Base-by-base conservation (phyloP, 352 stramenopile species). In the Phytophthora sp. region DNA sequence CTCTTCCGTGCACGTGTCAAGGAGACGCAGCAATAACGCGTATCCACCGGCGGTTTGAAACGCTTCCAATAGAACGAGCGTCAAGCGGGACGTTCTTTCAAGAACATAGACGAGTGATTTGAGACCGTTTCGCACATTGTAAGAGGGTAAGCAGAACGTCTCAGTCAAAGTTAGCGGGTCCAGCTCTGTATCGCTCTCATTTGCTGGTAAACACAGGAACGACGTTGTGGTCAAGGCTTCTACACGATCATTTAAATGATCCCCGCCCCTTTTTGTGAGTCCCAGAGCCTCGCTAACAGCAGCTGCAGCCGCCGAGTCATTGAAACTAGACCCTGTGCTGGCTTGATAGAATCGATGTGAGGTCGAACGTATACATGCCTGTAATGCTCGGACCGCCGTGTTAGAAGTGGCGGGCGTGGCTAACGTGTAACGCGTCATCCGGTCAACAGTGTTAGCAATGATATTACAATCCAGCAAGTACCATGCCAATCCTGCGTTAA, bases 401-500 rank as follows among this genome's bases (percentile, higher is more conserved):
- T 65, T 59, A 4, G 44, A 26, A 0, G 73, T 83, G 21, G 70
- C 81, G 7, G 31, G 52, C 21, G 52, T 76, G 11, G 84, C 77
- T 13, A 74, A 29, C 2, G 57, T 49, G 23, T 88, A 82, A 13
- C 60, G 73, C 0, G 63, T 49, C 50, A 94, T 83, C 24, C 80
- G 57, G 3, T 71, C 63, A 23, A 94, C 65, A 7, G 73, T 80
- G 36, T 75, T 79, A 6, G 70, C 64, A 23, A 94, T 57, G 7
- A 75, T 58, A 49, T 76, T 76, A 50, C 79, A 89, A 45, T 93
- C 86, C 44, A 91, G 74, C 16, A 94, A 63, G 46, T 94, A 93
- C 86, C 84, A 94, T 7, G 89, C 79, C 0, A 92, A 57, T 3
- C 71, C 84, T 7, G 86, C 79, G 46, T 82, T 94, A 55, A 94